phyloP scores from a whole-genome alignment of 306 rosid genomes.

The Ormosia semicastrata region DNA sequence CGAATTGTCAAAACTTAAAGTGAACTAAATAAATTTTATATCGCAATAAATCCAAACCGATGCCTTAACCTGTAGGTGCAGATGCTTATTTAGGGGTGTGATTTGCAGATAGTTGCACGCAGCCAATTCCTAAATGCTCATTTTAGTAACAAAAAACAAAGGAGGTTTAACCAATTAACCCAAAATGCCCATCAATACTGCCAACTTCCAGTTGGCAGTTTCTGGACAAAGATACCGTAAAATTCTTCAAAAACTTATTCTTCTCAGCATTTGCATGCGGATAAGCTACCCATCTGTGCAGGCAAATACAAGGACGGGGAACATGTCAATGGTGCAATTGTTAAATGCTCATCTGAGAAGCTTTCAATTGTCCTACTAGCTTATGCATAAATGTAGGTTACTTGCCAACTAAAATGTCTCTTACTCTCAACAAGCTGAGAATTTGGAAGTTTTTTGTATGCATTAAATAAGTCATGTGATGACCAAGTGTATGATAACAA shows the following conservation, averaged over 20 bases:
- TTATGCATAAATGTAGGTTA: neutral
- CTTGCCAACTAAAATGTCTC: neutral
- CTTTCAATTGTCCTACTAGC: slow-evolving; percentile 19
- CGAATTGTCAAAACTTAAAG: neutral
- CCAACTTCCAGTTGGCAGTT: neutral
- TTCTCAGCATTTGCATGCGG: neutral
- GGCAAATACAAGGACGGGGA: no score
- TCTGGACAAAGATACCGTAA: neutral
- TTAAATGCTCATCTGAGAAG: slow-evolving; percentile 38
- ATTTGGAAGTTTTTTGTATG: slow-evolving; percentile 1
- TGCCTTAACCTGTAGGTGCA: neutral
- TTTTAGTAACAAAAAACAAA: neutral
- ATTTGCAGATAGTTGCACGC: neutral
- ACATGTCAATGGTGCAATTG: neutral
- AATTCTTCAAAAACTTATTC: neutral
- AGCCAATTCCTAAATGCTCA: neutral
- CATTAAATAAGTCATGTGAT: slow-evolving; percentile 23
- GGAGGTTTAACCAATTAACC: neutral
- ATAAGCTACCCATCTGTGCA: no score
- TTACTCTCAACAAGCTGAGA: slow-evolving; percentile 49
- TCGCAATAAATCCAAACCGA: neutral
- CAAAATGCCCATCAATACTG: neutral
- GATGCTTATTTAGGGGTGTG: neutral
- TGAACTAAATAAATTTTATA: neutral
- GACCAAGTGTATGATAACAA: slow-evolving; percentile 5